phyloP scores from a whole-genome alignment of 192 early-diverging fungal species.

The Backusella mclennaniae region DNA sequence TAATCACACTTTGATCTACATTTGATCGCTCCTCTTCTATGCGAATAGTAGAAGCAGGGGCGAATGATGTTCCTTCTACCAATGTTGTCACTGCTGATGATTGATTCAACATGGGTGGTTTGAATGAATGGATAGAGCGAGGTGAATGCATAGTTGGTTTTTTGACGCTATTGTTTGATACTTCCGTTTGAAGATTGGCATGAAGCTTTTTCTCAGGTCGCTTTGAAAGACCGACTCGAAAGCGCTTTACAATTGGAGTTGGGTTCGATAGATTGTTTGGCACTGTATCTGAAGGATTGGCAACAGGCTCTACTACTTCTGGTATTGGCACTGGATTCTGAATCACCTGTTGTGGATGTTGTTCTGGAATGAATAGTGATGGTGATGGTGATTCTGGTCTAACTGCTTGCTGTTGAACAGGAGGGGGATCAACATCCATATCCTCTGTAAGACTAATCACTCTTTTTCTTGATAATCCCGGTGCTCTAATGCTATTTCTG shows the following conservation, averaged over 20 bases:
- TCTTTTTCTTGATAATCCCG: background rate
- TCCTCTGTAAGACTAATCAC: background rate
- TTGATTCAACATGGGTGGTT: background rate
- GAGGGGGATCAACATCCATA: background rate
- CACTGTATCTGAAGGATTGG: background rate
- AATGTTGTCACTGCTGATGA: background rate
- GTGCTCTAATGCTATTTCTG: background rate
- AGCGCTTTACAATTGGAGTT: background rate
- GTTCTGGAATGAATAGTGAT: background rate
- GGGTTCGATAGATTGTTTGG: background rate
- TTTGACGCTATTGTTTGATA: background rate
- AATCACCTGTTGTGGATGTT: background rate
- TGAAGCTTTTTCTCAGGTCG: background rate
- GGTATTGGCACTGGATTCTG: background rate
- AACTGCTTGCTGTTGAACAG: background rate
- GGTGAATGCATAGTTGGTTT: background rate
- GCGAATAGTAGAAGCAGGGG: background rate
- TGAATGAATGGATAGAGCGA: background rate
- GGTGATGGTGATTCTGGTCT: background rate
- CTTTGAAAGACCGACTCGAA: background rate
- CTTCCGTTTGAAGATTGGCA: background rate
- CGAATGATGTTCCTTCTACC: background rate
- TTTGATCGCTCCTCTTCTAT: background rate
- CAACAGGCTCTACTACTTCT: background rate
- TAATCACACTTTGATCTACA: background rate